Evolutionary conservation across 208 protist genomes (phyloP).

Genomic region (Naegleria lovaniensis): DNA sequence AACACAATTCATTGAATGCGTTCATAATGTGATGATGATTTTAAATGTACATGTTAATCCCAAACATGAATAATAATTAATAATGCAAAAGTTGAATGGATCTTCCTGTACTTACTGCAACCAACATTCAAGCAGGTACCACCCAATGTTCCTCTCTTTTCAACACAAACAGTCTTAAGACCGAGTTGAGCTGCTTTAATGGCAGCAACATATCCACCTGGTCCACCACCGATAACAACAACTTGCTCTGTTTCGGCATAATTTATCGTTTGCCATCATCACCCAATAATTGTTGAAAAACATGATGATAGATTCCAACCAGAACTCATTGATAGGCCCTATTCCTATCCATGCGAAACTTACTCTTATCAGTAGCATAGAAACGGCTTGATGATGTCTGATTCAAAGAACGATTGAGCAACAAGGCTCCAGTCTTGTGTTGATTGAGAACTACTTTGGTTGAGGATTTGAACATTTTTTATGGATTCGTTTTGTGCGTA

Average conservation of each 20-base stretch:
- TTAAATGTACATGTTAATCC: no score
- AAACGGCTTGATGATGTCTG: neutral
- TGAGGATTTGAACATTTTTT: neutral
- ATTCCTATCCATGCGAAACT: neutral
- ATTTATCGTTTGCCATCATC: neutral
- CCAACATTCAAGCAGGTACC: conserved; percentile 98
- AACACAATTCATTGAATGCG: conserved; percentile 6
- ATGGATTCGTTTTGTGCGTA: no score
- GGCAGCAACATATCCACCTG: conserved; percentile 98
- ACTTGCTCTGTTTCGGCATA: conserved; percentile 78
- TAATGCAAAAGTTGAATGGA: no score
- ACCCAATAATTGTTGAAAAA: no score
- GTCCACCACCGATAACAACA: conserved; percentile 97
- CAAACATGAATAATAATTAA: no score
- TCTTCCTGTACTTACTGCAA: conserved; percentile 1
- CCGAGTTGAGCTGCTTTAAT: conserved; percentile 99
- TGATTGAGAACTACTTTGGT: neutral
- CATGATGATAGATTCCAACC: neutral
- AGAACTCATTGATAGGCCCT: neutral
- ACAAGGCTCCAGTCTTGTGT: neutral
- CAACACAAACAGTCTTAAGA: conserved; percentile 94
- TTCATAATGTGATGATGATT: neutral
- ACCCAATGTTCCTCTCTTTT: conserved; percentile 93
- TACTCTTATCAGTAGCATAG: neutral
- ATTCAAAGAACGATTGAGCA: neutral